Percentiles rank a stretch among this genome's conserved stretches.
These are phyloP conservation scores for Singerocomus inundabilis DNA, from an alignment of 1,284 basidiomycete genomes.

Conservation along the genomic window DNA sequence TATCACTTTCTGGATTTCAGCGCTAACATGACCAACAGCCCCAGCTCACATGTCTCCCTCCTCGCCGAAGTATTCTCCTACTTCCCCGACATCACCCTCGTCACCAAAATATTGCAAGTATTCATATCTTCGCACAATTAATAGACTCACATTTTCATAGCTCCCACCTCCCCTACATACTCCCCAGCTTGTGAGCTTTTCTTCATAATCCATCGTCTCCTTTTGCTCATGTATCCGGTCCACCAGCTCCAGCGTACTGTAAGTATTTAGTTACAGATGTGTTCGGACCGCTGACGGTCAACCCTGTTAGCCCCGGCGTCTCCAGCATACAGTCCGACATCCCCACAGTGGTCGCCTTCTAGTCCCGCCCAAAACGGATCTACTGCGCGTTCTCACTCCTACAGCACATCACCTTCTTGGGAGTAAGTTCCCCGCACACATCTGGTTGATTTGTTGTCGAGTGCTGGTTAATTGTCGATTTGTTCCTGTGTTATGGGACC, in stretches of 20 bases:
- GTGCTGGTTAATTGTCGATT: conserved; percentile 9
- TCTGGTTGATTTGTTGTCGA: conserved; percentile 12
- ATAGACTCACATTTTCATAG: conserved; percentile 38
- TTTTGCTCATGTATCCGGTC: conserved; percentile 23
- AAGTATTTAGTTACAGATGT: conserved; percentile 33
- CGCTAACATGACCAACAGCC: conserved; percentile 38
- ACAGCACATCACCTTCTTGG: conserved; percentile 58
- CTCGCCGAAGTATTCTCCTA: conserved; percentile 84
- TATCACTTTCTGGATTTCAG: not conserved
- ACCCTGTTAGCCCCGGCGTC: conserved; percentile 66
- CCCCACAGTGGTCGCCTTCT: conserved; percentile 77
- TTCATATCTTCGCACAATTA: not conserved
- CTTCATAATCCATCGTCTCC: not conserved
- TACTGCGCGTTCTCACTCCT: conserved; percentile 40
- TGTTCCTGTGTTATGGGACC: conserved; percentile 3
- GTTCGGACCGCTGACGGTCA: conserved; percentile 12
- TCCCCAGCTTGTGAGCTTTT: conserved; percentile 72
- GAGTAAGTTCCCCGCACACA: conserved; percentile 37
- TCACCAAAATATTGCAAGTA: conserved; percentile 85
- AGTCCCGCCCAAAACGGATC: conserved; percentile 66
- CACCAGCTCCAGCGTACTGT: conserved; percentile 70
- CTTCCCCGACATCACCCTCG: conserved; percentile 78
- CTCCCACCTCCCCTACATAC: conserved; percentile 81
- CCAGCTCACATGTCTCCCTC: conserved; percentile 79
- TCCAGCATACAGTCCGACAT: conserved; percentile 80